Base-by-base conservation (phyloP, 2,329 filamentous ascomycete genomes). In the Alternaria metachromatica region DNA sequence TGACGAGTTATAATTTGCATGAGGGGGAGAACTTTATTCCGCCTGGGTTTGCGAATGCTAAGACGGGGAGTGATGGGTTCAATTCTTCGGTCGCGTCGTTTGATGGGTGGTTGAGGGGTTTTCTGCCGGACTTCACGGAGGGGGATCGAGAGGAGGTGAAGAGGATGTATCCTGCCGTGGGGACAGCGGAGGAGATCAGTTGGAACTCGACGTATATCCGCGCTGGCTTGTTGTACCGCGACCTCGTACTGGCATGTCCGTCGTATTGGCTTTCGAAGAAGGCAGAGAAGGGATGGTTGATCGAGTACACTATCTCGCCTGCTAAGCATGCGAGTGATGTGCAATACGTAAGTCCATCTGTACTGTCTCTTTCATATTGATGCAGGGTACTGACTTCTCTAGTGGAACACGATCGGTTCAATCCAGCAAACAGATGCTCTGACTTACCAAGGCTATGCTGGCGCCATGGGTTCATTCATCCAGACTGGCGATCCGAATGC, bases 11-110 rank as follows among this genome's bases (percentile, higher is more conserved):
- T 74, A 90, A 90, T 72, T 82, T 85, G 0, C 85, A 89, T 70
- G 88, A 90, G 75, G 88, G 88, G 21, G 84, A 89, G 72, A 88
- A 87, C 65, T 90, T 90, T 68, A 80, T 88, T 21, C 87, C 87
- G 0, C 72, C 83, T 0, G 85, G 84, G 0, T 78, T 89, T 2
- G 72, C 78, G 18, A 79, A 76, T 51, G 63, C 66, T 0, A 58
- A 13, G 66, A 70, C 70, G 0, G 74, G 77, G 2, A 75, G 74
- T 4, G 77, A 76, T 15, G 80, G 82, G 0, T 88, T 86, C 72
- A 88, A 88, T 66, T 82, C 82, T 2, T 87, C 83, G 2, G 55
- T 59, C 2, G 78, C 82, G 0, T 84, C 83, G 4, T 88, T 89
- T 67, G 78, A 85, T 21, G 26, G 50, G 2, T 90, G 87, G 87